A percentile compares a stretch with the other conserved stretches of the same genome.
phyloP scores from a whole-genome alignment of 129 eudicot genomes.

The Smallanthus sonchifolius region DNA sequence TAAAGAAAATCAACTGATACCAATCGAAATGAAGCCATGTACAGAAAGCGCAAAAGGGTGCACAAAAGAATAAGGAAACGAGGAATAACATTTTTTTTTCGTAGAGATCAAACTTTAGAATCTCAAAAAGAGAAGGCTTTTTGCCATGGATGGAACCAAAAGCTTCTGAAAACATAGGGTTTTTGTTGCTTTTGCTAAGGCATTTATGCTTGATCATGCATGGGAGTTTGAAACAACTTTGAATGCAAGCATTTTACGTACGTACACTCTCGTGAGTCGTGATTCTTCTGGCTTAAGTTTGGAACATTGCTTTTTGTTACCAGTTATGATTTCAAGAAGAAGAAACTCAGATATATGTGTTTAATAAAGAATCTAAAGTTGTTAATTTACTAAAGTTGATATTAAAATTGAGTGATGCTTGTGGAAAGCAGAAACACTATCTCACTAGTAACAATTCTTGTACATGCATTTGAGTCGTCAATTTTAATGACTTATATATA shows the following conservation, averaged over 20 bases:
- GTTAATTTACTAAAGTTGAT: background rate
- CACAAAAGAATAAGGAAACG: constrained; percentile 9
- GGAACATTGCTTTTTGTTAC: constrained; percentile 23
- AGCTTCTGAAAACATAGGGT: constrained; percentile 10
- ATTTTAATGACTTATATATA: no score
- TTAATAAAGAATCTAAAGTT: constrained; percentile 2
- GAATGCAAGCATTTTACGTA: constrained; percentile 20
- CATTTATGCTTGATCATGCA: constrained; percentile 29
- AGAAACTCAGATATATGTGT: constrained; percentile 16
- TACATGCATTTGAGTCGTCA: background rate
- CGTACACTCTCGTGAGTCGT: constrained; percentile 9
- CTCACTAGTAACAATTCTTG: background rate
- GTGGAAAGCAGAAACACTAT: background rate
- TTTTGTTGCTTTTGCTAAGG: constrained; percentile 25
- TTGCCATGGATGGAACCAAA: constrained; percentile 31
- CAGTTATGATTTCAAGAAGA: constrained; percentile 8
- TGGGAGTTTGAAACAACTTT: constrained; percentile 15
- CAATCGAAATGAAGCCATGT: constrained; percentile 12
- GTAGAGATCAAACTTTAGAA: constrained; percentile 30
- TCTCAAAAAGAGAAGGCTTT: constrained; percentile 27
- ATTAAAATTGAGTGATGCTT: background rate
- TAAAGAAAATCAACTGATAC: background rate
- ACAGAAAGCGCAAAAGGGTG: constrained; percentile 16
- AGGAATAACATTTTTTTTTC: constrained; percentile 20
- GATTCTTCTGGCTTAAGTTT: constrained; percentile 33